These are phyloP conservation scores for Chiua sp. DNA, from an alignment of 1,284 basidiomycete genomes.

Conservation along the genomic window DNA sequence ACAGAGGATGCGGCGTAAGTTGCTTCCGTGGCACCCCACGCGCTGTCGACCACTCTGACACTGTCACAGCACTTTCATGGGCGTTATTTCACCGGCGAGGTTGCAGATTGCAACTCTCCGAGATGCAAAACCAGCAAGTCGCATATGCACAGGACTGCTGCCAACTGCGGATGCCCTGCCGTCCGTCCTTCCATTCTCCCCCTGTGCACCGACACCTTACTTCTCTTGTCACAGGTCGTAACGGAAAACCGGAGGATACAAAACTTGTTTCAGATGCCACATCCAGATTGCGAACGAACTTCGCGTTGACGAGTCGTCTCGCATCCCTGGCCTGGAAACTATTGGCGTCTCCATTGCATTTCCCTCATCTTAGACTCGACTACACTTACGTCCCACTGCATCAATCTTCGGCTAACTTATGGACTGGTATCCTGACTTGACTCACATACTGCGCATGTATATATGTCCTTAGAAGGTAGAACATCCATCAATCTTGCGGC, in stretches of 20 bases:
- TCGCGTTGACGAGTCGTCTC: constrained; percentile 19
- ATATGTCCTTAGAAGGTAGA: constrained; percentile 13
- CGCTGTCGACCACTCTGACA: constrained; percentile 17
- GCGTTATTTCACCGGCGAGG: constrained; percentile 63
- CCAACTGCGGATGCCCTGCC: constrained; percentile 51
- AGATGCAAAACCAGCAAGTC: constrained; percentile 58
- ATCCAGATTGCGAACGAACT: constrained; percentile 33
- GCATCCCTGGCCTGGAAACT: neutral
- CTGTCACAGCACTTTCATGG: constrained; percentile 61
- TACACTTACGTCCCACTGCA: constrained; percentile 16
- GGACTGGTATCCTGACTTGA: constrained; percentile 13
- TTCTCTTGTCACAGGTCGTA: constrained; percentile 23
- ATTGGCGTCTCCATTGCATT: constrained; percentile 4
- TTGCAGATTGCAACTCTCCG: constrained; percentile 53
- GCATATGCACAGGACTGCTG: constrained; percentile 59
- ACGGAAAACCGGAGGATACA: constrained; percentile 40
- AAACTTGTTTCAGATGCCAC: constrained; percentile 36
- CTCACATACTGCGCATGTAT: constrained; percentile 20
- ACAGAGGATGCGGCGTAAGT: constrained; percentile 63
- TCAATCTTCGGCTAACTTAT: constrained; percentile 23
- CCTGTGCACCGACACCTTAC: constrained; percentile 16
- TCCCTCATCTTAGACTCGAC: constrained; percentile 16
- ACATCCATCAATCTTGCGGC: constrained; percentile 12
- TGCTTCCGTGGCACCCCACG: neutral
- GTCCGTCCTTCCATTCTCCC: constrained; percentile 21